phyloP scores from a whole-genome alignment of 2,329 filamentous ascomycete species.

The Fusarium gaditjirri region DNA sequence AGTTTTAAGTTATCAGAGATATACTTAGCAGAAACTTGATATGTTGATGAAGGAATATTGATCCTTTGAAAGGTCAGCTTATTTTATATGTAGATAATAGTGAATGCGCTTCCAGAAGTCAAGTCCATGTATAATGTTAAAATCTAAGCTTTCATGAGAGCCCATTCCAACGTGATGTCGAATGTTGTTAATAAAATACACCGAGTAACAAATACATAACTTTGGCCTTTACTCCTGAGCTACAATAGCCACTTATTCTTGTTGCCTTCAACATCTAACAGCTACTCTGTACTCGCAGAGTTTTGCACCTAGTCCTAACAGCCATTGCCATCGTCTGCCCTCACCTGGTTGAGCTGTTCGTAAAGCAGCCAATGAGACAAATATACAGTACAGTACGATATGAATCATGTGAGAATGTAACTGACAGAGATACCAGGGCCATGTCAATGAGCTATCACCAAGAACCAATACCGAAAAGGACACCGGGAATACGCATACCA shows the following conservation, averaged over 20 bases:
- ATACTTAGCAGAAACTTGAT: rapidly evolving
- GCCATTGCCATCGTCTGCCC: no score
- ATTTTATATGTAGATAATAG: conserved; percentile 8
- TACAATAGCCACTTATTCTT: no score
- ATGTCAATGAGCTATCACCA: not conserved
- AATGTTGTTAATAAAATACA: not conserved
- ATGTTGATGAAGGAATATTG: not conserved
- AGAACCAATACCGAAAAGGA: rapidly evolving
- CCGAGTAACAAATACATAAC: no score
- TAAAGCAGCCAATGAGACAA: not conserved
- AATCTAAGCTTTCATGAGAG: rapidly evolving
- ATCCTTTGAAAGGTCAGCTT: not conserved
- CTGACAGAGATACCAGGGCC: not conserved
- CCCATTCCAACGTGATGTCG: rapidly evolving
- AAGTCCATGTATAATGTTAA: not conserved
- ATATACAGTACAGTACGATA: not conserved
- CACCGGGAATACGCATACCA: not conserved
- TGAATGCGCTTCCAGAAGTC: not conserved
- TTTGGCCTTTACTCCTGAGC: no score
- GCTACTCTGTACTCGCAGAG: no score
- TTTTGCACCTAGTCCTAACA: not conserved
- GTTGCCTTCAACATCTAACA: no score
- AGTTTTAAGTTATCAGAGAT: conserved; percentile 21
- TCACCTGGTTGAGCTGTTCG: no score
- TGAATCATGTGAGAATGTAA: rapidly evolving